Evolutionary conservation across 257 asterid genomes (phyloP).

Genomic region (Solanum chmielewskii): DNA sequence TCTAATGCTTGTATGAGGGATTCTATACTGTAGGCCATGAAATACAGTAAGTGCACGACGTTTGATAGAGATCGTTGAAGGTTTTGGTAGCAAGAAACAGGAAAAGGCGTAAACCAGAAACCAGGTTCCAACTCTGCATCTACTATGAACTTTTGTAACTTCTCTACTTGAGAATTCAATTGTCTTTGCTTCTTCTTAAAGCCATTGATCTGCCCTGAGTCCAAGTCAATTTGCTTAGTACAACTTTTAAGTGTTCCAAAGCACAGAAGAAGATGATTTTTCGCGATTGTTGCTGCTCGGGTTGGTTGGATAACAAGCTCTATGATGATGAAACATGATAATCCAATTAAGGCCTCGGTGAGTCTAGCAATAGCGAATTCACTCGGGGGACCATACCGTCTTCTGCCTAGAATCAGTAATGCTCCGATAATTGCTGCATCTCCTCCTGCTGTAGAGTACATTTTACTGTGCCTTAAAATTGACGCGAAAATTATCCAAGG

Average conservation of each 20-base stretch:
- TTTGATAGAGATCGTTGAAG: constrained; percentile 14
- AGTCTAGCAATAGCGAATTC: not conserved
- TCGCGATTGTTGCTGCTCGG: constrained; percentile 48
- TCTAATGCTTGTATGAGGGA: constrained; percentile 9
- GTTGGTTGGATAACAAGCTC: constrained; percentile 49
- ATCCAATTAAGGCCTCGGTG: not conserved
- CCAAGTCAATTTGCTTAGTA: constrained; percentile 11
- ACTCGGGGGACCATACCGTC: not conserved
- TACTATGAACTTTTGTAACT: constrained; percentile 5
- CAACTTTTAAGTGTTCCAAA: constrained; percentile 21
- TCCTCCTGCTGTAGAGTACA: not conserved
- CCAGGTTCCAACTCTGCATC: constrained; percentile 38
- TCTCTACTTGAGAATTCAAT: constrained; percentile 7
- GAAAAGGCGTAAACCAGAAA: constrained; percentile 41
- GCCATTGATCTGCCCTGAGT: not conserved
- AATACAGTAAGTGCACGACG: constrained; percentile 14
- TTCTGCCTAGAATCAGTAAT: not conserved
- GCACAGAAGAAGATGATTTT: constrained; percentile 16
- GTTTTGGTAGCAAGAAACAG: constrained; percentile 24
- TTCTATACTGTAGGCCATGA: constrained; percentile 19
- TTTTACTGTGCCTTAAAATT: not conserved
- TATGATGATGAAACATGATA: not conserved
- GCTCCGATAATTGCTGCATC: not conserved
- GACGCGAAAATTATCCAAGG: not conserved
- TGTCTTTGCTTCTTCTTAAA: constrained; percentile 15